Base-by-base conservation (phyloP, 257 asterid species). In the Capsicum pubescens region DNA sequence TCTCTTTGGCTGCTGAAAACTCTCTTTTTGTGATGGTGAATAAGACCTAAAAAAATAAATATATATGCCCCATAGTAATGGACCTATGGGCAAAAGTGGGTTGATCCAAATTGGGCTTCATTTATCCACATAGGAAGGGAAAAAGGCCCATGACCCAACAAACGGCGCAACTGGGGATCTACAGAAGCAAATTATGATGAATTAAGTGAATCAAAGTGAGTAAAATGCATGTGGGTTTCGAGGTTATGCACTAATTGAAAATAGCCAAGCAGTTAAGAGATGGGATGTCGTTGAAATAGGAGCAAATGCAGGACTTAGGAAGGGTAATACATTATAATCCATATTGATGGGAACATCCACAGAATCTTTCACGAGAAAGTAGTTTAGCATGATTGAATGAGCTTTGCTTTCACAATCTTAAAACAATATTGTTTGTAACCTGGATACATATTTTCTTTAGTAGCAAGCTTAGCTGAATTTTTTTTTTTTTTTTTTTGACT, bases 401-500 rank as follows among this genome's bases (percentile, higher is more conserved):
- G 52, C 81, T 76, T 63, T 52, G 48, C 15, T 52, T 52, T 76
- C 52, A 76, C 21, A 76, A 76, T 54, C 48, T 76, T 76, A 76
- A 15, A 52, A 8, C 63, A 50, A 3, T 76, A 26, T 72, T 2
- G 14, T 76, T 60, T 76, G 86, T 55, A 87, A 96, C 99, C 99
- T 94, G 55, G 96, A 90, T 97, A 89, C 84, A 88, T 89, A 82
- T 89, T 88, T 63, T 95, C 91, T 88, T 95, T 95, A 58, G 92
- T 90, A 79, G 97, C 94, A 42, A 86, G 85, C 90, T 91, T 97
- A n/a, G 94, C 95, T 52, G 96, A 95, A 88, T n/a, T n/a, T n/a
- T n/a, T n/a, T n/a, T n/a, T n/a, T 87, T 97, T 52, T 91, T 83
- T 39, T 56, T 90, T 87, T 93, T 90, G 82, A 89, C 94, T 90